A percentile compares a stretch with the other conserved stretches of the same genome.
Conservation (phyloP, 208 protist species). For the Endotrypanum monterogeii region DNA sequence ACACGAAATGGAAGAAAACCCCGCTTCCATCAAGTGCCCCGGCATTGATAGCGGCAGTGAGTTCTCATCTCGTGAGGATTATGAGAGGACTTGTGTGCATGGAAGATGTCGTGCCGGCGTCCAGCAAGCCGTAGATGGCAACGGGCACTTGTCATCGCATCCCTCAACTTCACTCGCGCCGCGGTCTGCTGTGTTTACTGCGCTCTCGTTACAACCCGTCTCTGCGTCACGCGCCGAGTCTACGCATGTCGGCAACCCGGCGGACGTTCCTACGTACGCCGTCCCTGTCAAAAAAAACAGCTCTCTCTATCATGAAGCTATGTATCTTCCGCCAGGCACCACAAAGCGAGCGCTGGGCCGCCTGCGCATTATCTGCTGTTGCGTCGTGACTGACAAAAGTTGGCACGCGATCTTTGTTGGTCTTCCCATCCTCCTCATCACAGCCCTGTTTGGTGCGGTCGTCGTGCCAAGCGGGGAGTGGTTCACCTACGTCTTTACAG, state of each 20-base stretch:
- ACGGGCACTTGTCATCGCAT: not conserved
- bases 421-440: slow-evolving; percentile 36
- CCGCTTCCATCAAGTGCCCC: not conserved
- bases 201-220: not conserved
- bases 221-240: not conserved
- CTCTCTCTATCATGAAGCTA: slow-evolving; percentile 13
- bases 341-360: slow-evolving; percentile 58
- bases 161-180: not conserved
- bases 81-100: not conserved
- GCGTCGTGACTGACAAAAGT: slow-evolving; percentile 43
- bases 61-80: not conserved
- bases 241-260: not conserved
- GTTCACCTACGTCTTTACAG: slow-evolving; percentile 48
- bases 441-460: slow-evolving; percentile 41
- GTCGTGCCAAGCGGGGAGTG: slow-evolving; percentile 59
- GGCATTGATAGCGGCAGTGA: not conserved
- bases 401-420: slow-evolving; percentile 46
- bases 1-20: not conserved
- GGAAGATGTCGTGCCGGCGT: not conserved
- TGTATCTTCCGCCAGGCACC: slow-evolving; percentile 19
- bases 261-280: slow-evolving; percentile 20
- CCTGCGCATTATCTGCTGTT: slow-evolving; percentile 42
- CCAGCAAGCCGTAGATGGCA: not conserved
- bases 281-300: slow-evolving; percentile 15
- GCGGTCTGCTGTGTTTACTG: not conserved